Percentiles rank a stretch among this genome's conserved stretches.
Conservation (phyloP, 495 filamentous ascomycete species). For the Cudoniella acicularis region DNA sequence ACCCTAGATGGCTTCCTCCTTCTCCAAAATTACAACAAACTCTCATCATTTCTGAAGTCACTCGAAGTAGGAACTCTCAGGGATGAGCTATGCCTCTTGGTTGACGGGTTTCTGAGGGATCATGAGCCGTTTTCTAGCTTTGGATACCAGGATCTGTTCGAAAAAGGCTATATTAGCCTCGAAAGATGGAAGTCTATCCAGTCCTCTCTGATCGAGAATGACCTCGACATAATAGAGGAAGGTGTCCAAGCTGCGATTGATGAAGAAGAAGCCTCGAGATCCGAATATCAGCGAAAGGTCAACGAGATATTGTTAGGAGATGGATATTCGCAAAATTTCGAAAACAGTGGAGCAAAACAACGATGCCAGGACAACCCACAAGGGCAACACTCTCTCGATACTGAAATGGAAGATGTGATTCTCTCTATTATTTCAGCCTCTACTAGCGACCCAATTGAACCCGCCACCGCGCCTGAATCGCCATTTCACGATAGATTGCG, state of each 20-base stretch:
- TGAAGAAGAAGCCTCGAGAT: background rate
- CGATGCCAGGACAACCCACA: background rate
- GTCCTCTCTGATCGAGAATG: background rate
- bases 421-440: background rate
- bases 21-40: background rate
- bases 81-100: background rate
- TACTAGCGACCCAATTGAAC: background rate
- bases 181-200: background rate
- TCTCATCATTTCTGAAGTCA: background rate
- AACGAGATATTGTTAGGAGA: background rate
- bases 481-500: background rate
- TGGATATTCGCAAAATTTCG: background rate
- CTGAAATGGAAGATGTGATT: background rate
- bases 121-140: background rate
- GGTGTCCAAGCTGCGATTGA: background rate
- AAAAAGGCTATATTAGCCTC: background rate
- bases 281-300: background rate
- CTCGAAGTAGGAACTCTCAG: background rate
- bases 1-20: background rate
- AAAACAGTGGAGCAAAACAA: background rate
- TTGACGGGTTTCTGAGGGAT: background rate
- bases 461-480: background rate
- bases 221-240: background rate
- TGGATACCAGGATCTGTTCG: background rate
- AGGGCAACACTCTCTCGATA: background rate